Evolutionary conservation across 805 yeast species (phyloP), one percentile per base, ranked within the genome.

Genomic region (Starmerella vaccinii): DNA sequence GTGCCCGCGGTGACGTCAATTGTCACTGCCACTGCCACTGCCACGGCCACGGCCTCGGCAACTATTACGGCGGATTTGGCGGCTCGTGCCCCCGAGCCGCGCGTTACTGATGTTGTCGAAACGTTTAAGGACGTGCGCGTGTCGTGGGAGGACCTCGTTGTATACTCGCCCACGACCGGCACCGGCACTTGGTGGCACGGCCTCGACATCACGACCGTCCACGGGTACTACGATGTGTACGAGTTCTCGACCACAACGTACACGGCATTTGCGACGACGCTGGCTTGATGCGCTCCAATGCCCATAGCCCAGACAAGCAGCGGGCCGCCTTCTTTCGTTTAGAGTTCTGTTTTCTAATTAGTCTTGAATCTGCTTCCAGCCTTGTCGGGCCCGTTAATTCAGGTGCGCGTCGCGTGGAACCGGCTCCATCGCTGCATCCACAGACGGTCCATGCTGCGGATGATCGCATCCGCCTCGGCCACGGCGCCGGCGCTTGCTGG

Each of bases 391-490:
- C n/a, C n/a, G n/a, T n/a, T n/a, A n/a, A 18, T 6, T 16, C 22
- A 38, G 10, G 26, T 22, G 18, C 41, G 41, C 27, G 41, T 38
- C 8, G 41, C 41, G 12, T 42, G 18, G 21, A 51, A 51, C 8
- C 7, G 38, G 18, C 42, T 39, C 55, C 55, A 52, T 5, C 55
- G 40, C 30, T 30, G 29, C 55, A 45, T 45, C 55, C 55, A 52
- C 26, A 52, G 19, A n/a, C 10, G 12, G 35, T 49, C 48, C 52
- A 49, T 43, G 35, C 10, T 26, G 12, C 29, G 29, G 10, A 52
- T 37, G 1, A 23, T 24, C 27, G 18, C 24, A 34, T 51, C 55
- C 15, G 43, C 43, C 22, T 39, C 22, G 16, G 19, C 18, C 37
- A 30, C 19, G 13, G 34, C 15, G 12, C 12, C 23, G 19, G 38